A percentile compares a stretch with the other conserved stretches of the same genome.
Evolutionary conservation across 2,329 filamentous ascomycete species (phyloP).

Genomic region (Venturia asperata): DNA sequence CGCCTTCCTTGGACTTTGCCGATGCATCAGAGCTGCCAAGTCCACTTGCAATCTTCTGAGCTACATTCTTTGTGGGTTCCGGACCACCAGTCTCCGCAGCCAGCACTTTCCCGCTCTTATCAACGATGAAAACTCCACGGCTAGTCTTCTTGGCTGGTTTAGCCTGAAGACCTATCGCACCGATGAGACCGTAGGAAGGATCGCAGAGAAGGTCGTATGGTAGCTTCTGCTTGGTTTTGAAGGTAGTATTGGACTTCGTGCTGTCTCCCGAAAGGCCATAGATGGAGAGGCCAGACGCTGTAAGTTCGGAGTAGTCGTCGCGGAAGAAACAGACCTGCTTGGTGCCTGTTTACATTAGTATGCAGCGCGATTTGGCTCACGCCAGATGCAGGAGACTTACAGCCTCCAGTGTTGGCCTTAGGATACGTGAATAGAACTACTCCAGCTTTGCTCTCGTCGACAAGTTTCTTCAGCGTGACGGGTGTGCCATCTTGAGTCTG

Average conservation of each 20-base stretch:
- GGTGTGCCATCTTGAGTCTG: constrained; percentile 78
- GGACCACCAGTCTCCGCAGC: constrained; percentile 69
- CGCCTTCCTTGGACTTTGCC: constrained; percentile 26
- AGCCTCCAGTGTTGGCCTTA: constrained; percentile 87
- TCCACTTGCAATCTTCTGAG: constrained; percentile 55
- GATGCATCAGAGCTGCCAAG: neutral
- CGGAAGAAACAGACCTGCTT: constrained; percentile 91
- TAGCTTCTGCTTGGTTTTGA: constrained; percentile 85
- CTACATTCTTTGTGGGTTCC: constrained; percentile 66
- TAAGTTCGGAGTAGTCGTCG: constrained; percentile 71
- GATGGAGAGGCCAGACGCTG: constrained; percentile 71
- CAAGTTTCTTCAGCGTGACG: constrained; percentile 70
- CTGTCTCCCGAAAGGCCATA: constrained; percentile 86
- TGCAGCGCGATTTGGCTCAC: neutral
- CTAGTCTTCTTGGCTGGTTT: constrained; percentile 63
- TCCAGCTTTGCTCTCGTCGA: constrained; percentile 75
- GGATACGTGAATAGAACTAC: constrained; percentile 95
- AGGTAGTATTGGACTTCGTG: constrained; percentile 85
- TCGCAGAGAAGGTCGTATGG: constrained; percentile 88
- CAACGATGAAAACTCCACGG: constrained; percentile 80
- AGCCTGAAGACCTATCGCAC: constrained; percentile 86
- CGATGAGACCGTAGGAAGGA: constrained; percentile 63
- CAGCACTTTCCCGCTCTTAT: constrained; percentile 74
- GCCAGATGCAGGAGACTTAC: constrained; percentile 42
- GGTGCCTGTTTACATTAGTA: constrained; percentile 55